Base-by-base conservation (phyloP, 1,284 basidiomycete species). In the Mycena citricolor region DNA sequence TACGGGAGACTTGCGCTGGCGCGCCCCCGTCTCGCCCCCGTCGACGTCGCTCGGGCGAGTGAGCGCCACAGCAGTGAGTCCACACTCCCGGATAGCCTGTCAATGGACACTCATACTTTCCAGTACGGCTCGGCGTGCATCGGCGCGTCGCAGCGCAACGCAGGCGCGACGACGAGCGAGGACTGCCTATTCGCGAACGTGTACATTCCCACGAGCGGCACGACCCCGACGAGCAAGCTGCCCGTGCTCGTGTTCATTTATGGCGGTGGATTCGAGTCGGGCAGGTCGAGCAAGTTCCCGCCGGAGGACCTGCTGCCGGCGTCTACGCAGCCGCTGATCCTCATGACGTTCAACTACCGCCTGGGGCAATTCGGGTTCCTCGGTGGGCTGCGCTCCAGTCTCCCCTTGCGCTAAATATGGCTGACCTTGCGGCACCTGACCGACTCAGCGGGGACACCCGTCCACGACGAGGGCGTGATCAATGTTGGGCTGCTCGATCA, bases 371-470 rank as follows among this genome's bases (percentile, higher is more conserved):
- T 29, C 10, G n/a, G n/a, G n/a, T 10, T 29, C 10, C n/a, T 10
- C 10, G 26, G 10, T 29, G 26, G 26, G n/a, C n/a, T 29, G 10
- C 10, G 26, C n/a, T 10, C n/a, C n/a, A 10, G n/a, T 29, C 26
- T 29, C 10, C n/a, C 10, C 10, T n/a, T 29, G 26, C n/a, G 10
- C 10, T 30, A 17, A 33, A 45, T 32, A 39, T 46, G 22, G 31
- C 32, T 26, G 44, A 32, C 21, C 41, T 46, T 31, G 44, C 38
- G 20, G 40, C 41, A 17, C 44, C 40, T 30, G 43, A n/a, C n/a
- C n/a, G n/a, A n/a, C n/a, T n/a, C 26, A 67, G 66, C 43, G 11
- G 40, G 43, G 21, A 33, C 39, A 39, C 43, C 37, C 25, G 43
- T 45, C 26, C 20, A 19, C 26, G 30, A 10, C 24, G 32, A 45